phyloP scores from a whole-genome alignment of 2,329 filamentous ascomycete species.

The Dactylellina drechsleri region DNA sequence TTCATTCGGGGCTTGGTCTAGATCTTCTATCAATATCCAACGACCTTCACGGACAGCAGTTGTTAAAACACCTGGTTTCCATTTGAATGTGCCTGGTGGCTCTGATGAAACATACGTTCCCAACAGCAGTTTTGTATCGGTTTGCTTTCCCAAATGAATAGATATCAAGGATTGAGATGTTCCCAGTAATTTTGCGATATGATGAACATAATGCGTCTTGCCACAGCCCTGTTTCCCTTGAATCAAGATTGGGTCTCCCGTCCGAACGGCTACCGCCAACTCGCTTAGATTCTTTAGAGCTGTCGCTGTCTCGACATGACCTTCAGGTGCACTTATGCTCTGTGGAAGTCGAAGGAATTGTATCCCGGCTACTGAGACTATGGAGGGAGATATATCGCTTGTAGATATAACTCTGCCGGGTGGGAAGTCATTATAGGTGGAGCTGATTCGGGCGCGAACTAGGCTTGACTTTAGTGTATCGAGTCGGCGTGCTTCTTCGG shows the following conservation, averaged over 20 bases:
- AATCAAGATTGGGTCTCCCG: slow-evolving; percentile 77
- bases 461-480: slow-evolving; percentile 27
- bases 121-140: slow-evolving; percentile 94
- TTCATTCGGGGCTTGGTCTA: slow-evolving; percentile 93
- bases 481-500: slow-evolving; percentile 40
- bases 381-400: slow-evolving; percentile 30
- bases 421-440: not conserved
- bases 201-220: slow-evolving; percentile 86
- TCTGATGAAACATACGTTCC: slow-evolving; percentile 88
- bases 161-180: slow-evolving; percentile 87
- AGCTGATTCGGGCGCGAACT: slow-evolving; percentile 1
- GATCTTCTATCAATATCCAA: slow-evolving; percentile 97
- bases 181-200: slow-evolving; percentile 81
- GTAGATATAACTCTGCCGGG: slow-evolving; percentile 25
- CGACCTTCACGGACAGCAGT: slow-evolving; percentile 92
- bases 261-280: slow-evolving; percentile 75
- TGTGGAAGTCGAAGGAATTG: slow-evolving; percentile 60
- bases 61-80: slow-evolving; percentile 91
- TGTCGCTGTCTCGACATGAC: slow-evolving; percentile 73
- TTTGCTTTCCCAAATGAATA: slow-evolving; percentile 96
- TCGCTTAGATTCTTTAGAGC: slow-evolving; percentile 76
- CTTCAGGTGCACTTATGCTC: slow-evolving; percentile 72
- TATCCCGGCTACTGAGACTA: slow-evolving; percentile 35
- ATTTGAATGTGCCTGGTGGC: slow-evolving; percentile 86
- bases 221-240: slow-evolving; percentile 85